Percentiles rank a stretch among this genome's conserved stretches.
phyloP scores from a whole-genome alignment of 73 alveolate genomes.

The Uronychia setigera region DNA sequence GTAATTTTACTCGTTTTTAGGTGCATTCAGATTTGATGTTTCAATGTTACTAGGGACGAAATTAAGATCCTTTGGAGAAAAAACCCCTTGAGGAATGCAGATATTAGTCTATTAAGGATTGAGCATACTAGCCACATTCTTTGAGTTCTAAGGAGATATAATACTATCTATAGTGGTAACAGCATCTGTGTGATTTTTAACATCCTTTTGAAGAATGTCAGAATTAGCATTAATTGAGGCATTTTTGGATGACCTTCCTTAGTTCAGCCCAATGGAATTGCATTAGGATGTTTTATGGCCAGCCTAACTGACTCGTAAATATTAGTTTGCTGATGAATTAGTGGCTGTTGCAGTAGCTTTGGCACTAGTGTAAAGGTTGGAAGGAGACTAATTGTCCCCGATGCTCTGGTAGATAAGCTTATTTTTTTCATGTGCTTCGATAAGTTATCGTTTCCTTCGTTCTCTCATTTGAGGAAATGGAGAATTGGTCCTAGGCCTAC shows the following conservation, averaged over 20 bases:
- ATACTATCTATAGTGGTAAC: not conserved
- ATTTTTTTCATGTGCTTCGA: not conserved
- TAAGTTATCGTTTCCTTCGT: not conserved
- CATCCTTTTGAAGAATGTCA: not conserved
- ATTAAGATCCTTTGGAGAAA: not conserved
- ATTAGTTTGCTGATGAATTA: too few relatives aligned
- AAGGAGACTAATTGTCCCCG: not conserved
- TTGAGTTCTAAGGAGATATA: not conserved
- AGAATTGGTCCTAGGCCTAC: slow-evolving; percentile 45
- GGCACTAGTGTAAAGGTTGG: not conserved
- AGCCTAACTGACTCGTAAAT: too few relatives aligned
- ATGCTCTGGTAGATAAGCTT: not conserved
- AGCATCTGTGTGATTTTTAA: not conserved
- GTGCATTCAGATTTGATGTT: not conserved
- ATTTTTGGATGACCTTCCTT: too few relatives aligned
- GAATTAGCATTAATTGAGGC: too few relatives aligned
- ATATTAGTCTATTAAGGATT: not conserved
- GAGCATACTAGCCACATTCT: not conserved
- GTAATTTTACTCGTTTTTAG: not conserved
- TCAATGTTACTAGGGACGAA: not conserved
- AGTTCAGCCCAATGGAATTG: too few relatives aligned
- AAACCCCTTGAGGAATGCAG: not conserved
- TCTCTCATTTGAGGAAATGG: slow-evolving; percentile 58
- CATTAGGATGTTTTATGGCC: too few relatives aligned
- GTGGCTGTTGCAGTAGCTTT: too few relatives aligned